phyloP scores from a whole-genome alignment of 306 rosid genomes.

The Albizia julibrissin region DNA sequence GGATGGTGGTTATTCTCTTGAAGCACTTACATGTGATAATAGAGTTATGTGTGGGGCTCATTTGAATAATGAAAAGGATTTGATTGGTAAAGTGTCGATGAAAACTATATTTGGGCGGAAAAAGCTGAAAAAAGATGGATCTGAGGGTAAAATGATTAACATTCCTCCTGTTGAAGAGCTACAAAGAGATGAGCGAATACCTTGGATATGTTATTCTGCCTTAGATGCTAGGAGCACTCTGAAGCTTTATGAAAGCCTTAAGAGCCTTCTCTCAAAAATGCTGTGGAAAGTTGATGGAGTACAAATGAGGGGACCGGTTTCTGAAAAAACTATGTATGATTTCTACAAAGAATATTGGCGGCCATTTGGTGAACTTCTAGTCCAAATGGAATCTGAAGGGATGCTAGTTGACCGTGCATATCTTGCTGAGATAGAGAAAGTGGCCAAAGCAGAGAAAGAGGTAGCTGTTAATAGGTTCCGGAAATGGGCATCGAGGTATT shows the following conservation, averaged over 20 bases:
- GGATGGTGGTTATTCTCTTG: slow-evolving; percentile 92
- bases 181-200: slow-evolving; percentile 73
- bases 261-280: slow-evolving; percentile 45
- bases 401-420: slow-evolving; percentile 88
- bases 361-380: slow-evolving; percentile 92
- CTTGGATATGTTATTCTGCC: slow-evolving; percentile 55
- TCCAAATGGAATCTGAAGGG: slow-evolving; percentile 90
- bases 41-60: slow-evolving; percentile 71
- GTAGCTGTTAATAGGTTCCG: slow-evolving; percentile 81
- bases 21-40: slow-evolving; percentile 75
- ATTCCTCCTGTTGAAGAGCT: slow-evolving; percentile 89
- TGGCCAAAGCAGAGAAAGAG: slow-evolving; percentile 83
- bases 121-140: slow-evolving; percentile 51
- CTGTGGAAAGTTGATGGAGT: slow-evolving; percentile 44
- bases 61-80: slow-evolving; percentile 36
- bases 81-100: slow-evolving; percentile 52
- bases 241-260: slow-evolving; percentile 48
- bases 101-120: slow-evolving; percentile 52
- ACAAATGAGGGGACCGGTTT: slow-evolving; percentile 34
- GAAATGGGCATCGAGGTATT: slow-evolving; percentile 83
- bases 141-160: slow-evolving; percentile 52
- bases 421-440: slow-evolving; percentile 81
- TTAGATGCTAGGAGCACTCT: slow-evolving; percentile 55
- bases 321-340: slow-evolving; percentile 67
- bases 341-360: slow-evolving; percentile 86